Base-by-base conservation (phyloP, 257 asterid species). In the Agastache rugosa region DNA sequence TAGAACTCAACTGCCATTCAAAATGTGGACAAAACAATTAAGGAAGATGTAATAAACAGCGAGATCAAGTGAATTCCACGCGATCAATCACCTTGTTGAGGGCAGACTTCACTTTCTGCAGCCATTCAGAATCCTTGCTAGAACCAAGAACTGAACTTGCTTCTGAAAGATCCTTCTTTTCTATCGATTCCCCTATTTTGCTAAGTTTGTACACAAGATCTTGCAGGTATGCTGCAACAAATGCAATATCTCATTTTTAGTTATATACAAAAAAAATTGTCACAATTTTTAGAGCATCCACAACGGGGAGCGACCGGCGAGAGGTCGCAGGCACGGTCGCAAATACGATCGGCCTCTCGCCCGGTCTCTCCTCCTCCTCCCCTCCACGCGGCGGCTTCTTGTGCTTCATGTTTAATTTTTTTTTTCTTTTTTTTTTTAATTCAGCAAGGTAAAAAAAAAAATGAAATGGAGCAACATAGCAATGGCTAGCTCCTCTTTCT, bases 181-280 rank as follows among this genome's bases (percentile, higher is more conserved):
- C 98, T 34, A 95, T 80, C 9, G 99, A 96, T 84, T 92, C 79
- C 2, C 98, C 99, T 65, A 88, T 87, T 83, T 80, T 84, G 83
- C 96, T 88, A 6, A 95, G 94, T 76, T 85, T 90, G 82, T 87
- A 95, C 23, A 95, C 91, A 63, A 89, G 89, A 66, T 95, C 98
- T 85, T 92, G 99, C 78, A 95, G 78, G 83, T 87, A 89, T 42
- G 86, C 99, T 95, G 89, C 86, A 83, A 42, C 73, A 61, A 62
- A 19, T 31, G 20, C 42, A 47, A 64, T 17, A 47, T 10, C 54
- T 60, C 44, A 51, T 20, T 31, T 48, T 63, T 11, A 78, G 65
- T 31, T 31, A 31, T 31, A 31, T 29, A 4, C 37, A 31, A 25
- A 31, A 31, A 31, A 31, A 31, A 4, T 31, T n/a, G n/a, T n/a